Percentiles rank a stretch among this genome's conserved stretches.
phyloP scores from a whole-genome alignment of 768 basidiomycete genomes.

The Glaciozyma martinii region DNA sequence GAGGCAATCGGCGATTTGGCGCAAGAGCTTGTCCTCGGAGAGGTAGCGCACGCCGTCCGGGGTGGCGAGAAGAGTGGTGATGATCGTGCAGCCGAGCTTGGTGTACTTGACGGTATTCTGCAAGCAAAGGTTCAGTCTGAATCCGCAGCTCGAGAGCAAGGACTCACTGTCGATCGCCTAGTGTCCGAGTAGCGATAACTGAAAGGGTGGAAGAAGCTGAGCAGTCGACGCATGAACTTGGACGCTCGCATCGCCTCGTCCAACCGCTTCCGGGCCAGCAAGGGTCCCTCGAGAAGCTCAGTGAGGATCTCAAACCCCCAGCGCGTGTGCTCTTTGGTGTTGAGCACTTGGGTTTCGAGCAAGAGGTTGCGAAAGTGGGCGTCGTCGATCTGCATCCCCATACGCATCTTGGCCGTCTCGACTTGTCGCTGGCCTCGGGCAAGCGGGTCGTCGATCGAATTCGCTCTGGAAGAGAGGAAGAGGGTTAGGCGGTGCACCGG shows the following conservation, averaged over 20 bases:
- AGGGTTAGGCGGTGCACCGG: background rate
- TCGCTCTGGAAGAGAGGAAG: conserved; percentile 28
- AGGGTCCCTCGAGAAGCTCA: conserved; percentile 82
- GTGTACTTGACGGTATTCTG: conserved; percentile 80
- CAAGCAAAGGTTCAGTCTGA: background rate
- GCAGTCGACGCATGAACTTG: conserved; percentile 78
- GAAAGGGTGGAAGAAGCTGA: conserved; percentile 88
- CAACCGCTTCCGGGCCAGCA: conserved; percentile 80
- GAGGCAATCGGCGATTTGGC: conserved; percentile 76
- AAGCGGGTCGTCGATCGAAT: conserved; percentile 65
- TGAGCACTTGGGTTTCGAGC: conserved; percentile 69
- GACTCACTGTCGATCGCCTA: conserved; percentile 51
- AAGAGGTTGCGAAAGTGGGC: conserved; percentile 74
- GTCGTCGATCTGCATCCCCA: conserved; percentile 93
- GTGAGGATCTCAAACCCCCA: conserved; percentile 88
- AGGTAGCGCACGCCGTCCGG: conserved; percentile 77
- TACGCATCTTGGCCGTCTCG: conserved; percentile 78
- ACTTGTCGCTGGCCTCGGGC: conserved; percentile 72
- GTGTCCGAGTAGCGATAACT: conserved; percentile 69
- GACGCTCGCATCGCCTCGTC: conserved; percentile 90
- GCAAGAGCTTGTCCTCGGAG: conserved; percentile 72
- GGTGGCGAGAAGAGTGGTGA: conserved; percentile 73
- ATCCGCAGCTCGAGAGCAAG: background rate
- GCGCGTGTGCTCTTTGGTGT: conserved; percentile 72
- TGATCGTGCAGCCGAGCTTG: conserved; percentile 65